Base-by-base conservation (phyloP, 805 yeast species). In the Lachancea cidri region DNA sequence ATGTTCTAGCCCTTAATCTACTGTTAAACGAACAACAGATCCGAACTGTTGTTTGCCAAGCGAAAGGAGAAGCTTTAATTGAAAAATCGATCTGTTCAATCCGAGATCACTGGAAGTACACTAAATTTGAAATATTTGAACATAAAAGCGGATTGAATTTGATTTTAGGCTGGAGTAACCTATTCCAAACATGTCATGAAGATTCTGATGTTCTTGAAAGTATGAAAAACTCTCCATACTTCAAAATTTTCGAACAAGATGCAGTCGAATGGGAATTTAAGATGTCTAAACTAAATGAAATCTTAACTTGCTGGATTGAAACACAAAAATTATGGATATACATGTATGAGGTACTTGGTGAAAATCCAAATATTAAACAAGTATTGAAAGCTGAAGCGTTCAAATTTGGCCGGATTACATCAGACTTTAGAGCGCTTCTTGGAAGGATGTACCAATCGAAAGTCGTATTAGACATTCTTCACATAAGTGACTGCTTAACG, bases 311-410 rank as follows among this genome's bases (percentile, higher is more conserved):
- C 0, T 88, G 96, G 95, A 72, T 83, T 19, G 95, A 86, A 25
- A 84, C 80, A 1, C 98, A 91, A 59, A 67, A 82, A n/a, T 86
- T 82, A 52, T 89, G 95, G 95, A 76, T 86, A 1, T 87, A 91
- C 56, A 67, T 89, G 17, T 81, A 78, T 47, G 96, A 95, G 2
- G 77, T 87, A 0, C 83, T 91, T 53, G 80, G 76, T 4, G 65
- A 70, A 1, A 75, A 73, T 33, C 67, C 68, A 2, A 87, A 82
- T 29, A 73, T 88, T 15, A 68, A 71, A 43, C 67, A 64, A n/a
- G 59, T 86, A 1, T 65, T 89, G 8, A 93, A 94, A 0, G 54
- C 75, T 3, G 96, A 88, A 50, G 68, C 82, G 0, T 56, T 81
- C 0, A 66, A 94, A 33, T 89, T 86, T 55, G 70, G 69, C 17